Percentiles rank a stretch among this genome's conserved stretches.
Conservation (phyloP, 176 grass and related monocot genomes). For the Oryza meridionalis region DNA sequence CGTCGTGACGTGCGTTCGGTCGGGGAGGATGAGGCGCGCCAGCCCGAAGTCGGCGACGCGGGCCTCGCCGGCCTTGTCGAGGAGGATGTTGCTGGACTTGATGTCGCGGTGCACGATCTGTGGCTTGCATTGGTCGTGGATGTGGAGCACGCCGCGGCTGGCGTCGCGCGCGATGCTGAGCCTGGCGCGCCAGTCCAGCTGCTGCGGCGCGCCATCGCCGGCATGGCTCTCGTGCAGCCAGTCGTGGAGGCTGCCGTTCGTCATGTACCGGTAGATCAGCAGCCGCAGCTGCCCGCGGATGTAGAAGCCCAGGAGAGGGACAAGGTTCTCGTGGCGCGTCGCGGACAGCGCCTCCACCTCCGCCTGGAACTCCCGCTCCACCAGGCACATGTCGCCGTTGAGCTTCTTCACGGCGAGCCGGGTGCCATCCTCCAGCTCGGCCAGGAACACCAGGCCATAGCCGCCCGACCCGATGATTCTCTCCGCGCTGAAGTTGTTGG, state of each 20-base stretch:
- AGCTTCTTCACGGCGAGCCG: constrained; percentile 65
- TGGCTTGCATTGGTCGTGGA: constrained; percentile 58
- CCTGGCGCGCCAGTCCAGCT: constrained; percentile 46
- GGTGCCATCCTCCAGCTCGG: constrained; percentile 43
- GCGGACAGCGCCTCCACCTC: constrained; percentile 55
- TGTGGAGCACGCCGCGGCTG: constrained; percentile 56
- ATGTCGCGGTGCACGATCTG: constrained; percentile 66
- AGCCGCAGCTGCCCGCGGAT: constrained; percentile 42
- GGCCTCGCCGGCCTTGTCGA: constrained; percentile 51
- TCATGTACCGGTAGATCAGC: constrained; percentile 69
- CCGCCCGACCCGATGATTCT: constrained; percentile 53
- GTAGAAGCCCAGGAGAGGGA: constrained; percentile 64
- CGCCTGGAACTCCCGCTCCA: constrained; percentile 60
- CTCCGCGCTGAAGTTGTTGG: not conserved
- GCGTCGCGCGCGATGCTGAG: constrained; percentile 45
- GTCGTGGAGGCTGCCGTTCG: constrained; percentile 58
- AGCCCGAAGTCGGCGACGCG: constrained; percentile 67
- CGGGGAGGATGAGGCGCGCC: constrained; percentile 44
- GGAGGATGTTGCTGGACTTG: constrained; percentile 77
- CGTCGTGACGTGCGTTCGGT: constrained; percentile 55
- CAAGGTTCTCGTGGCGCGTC: constrained; percentile 55
- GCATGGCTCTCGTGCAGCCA: constrained; percentile 47
- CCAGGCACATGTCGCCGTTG: constrained; percentile 54
- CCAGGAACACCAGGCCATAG: constrained; percentile 56
- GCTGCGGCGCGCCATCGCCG: not conserved